Evolutionary conservation across 2,329 filamentous ascomycete genomes (phyloP), one percentile per base, ranked within the genome.

Genomic region (Huntiella abstrusa): DNA sequence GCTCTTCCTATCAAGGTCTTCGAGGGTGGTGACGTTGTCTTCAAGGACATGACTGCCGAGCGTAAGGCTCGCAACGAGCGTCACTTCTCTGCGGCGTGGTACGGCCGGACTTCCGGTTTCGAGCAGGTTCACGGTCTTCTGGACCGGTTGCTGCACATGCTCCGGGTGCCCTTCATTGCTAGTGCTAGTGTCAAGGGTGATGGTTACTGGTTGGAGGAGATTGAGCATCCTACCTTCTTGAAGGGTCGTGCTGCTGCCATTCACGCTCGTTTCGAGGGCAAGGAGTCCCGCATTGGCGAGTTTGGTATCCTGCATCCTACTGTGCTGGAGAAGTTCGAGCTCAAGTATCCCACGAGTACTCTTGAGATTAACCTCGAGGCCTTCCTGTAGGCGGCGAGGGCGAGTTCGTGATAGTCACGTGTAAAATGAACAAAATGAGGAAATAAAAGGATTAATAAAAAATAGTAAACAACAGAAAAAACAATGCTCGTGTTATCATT

Each of bases 1-100:
- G 71, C 74, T 40, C 73, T 95, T 12, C 87, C 87, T 3, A 85
- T 95, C 64, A 86, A 85, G 68, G 80, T 95, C 59, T 93, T 92
- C 60, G 87, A 95, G 64, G 81, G 83, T 49, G 80, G 81, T 51
- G 88, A 96, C 57, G 83, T 95, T 15, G 86, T 83, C 28, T 84
- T 93, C 70, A 94, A 96, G 65, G 88, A 94, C 56, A 64, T 79
- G 51, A 69, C 68, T 11, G 63, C 77, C 41, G 91, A 98, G 70
- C 77, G 91, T 53, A 85, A 86, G 67, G 82, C 78, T 54, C 76
- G 85, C 54, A 98, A 98, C 61, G 84, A 95, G 69, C 72, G 88
- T 47, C 88, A 93, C 65, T 96, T 94, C 60, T 85, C 84, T n/a
- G 91, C 87, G 7, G 87, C 86, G 1, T 94, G 82, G 73, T 95